These are phyloP conservation scores for Geotrichum siamense DNA, from an alignment of 1,139 yeast species.

Conservation along the genomic window DNA sequence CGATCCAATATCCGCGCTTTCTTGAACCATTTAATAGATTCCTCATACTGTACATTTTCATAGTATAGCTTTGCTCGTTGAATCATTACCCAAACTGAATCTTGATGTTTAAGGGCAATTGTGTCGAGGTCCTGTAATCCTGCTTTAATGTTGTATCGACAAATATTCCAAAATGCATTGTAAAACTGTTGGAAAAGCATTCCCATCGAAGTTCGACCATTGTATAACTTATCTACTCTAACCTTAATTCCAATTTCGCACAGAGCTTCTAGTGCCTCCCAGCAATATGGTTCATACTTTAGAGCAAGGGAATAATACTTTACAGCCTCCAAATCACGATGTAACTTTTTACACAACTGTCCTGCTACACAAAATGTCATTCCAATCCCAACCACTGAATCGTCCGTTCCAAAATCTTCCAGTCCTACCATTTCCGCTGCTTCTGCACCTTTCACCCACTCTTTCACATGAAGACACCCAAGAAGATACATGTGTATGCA, in stretches of 20 bases:
- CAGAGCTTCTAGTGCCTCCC: constrained; percentile 79
- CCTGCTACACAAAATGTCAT: constrained; percentile 18
- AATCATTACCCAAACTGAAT: constrained; percentile 82
- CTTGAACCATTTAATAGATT: constrained; percentile 58
- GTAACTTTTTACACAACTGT: constrained; percentile 43
- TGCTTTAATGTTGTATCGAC: constrained; percentile 68
- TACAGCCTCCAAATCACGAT: constrained; percentile 56
- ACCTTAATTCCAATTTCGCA: constrained; percentile 54
- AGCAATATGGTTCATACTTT: constrained; percentile 66
- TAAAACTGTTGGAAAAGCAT: constrained; percentile 25
- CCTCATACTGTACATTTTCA: constrained; percentile 80
- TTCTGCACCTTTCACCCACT: constrained; percentile 56
- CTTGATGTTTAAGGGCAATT: constrained; percentile 47
- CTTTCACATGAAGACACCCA: constrained; percentile 52
- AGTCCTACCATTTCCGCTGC: constrained; percentile 19
- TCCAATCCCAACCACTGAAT: constrained; percentile 1
- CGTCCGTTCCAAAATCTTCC: neutral
- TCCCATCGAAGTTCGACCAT: constrained; percentile 20
- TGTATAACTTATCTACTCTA: constrained; percentile 54
- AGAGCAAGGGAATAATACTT: constrained; percentile 63
- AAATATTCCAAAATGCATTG: constrained; percentile 55
- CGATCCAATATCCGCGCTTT: constrained; percentile 63
- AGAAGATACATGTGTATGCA: constrained; percentile 65
- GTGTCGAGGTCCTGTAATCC: constrained; percentile 61
- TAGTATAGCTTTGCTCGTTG: constrained; percentile 75